Conservation (phyloP, 2,329 filamentous ascomycete species). For the Rhynchosporium agropyri region DNA sequence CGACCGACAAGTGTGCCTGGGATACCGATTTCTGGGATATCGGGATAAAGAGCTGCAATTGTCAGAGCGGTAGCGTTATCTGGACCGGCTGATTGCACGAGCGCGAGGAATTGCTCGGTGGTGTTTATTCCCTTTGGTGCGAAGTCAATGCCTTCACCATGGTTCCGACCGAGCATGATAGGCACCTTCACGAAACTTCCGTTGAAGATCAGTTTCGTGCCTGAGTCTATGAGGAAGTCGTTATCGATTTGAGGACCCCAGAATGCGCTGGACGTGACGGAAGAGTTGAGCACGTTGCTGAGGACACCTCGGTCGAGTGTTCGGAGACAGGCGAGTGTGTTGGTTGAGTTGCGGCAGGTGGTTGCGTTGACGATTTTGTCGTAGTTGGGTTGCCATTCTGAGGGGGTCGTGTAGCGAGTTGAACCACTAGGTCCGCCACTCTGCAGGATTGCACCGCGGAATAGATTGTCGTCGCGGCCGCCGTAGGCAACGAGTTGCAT, state of each 20-base stretch:
- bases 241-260: constrained; percentile 54
- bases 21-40: constrained; percentile 52
- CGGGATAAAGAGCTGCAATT: constrained; percentile 53
- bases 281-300: constrained; percentile 47
- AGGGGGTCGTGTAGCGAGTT: constrained; percentile 17
- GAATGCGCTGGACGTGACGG: constrained; percentile 46
- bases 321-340: constrained; percentile 36
- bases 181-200: constrained; percentile 67
- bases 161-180: constrained; percentile 64
- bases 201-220: constrained; percentile 54
- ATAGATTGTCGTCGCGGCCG: constrained; percentile 55
- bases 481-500: constrained; percentile 51
- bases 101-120: constrained; percentile 51
- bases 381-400: constrained; percentile 35
- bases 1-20: constrained; percentile 43
- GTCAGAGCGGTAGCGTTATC: constrained; percentile 41
- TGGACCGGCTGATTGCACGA: constrained; percentile 17
- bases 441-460: constrained; percentile 55
- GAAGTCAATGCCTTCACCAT: constrained; percentile 66
- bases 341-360: constrained; percentile 31
- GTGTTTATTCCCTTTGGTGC: constrained; percentile 57
- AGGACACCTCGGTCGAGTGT: constrained; percentile 48
- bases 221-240: constrained; percentile 56
- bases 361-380: constrained; percentile 45
- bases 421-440: constrained; percentile 46